phyloP scores from a whole-genome alignment of 2,329 filamentous ascomycete species.

The Penicillium griseofulvum region DNA sequence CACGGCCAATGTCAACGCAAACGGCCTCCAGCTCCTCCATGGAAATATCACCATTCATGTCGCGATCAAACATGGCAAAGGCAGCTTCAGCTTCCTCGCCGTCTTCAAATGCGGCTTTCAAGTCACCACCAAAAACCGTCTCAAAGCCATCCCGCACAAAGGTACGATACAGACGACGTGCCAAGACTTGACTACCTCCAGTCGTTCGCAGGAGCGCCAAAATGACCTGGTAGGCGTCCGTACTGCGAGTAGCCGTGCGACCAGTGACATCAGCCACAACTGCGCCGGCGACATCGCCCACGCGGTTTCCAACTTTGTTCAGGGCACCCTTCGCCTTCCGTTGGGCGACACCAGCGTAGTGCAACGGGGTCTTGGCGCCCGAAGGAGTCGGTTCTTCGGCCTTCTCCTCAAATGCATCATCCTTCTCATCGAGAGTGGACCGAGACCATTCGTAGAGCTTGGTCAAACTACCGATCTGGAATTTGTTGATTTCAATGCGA shows the following conservation, averaged over 20 bases:
- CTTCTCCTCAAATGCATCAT: constrained; percentile 70
- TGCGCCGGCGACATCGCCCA: constrained; percentile 79
- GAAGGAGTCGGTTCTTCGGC: constrained; percentile 47
- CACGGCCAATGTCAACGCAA: constrained; percentile 89
- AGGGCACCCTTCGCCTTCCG: constrained; percentile 72
- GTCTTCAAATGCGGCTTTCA: constrained; percentile 74
- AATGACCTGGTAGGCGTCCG: constrained; percentile 81
- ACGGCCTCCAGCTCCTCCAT: constrained; percentile 93
- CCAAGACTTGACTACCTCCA: constrained; percentile 74
- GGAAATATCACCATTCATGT: constrained; percentile 93
- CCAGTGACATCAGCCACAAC: constrained; percentile 93
- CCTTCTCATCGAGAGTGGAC: constrained; percentile 58
- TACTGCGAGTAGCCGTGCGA: constrained; percentile 63
- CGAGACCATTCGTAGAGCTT: constrained; percentile 67
- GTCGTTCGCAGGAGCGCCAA: constrained; percentile 72
- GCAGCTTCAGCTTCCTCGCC: constrained; percentile 85
- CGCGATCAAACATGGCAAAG: constrained; percentile 91
- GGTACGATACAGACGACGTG: constrained; percentile 82
- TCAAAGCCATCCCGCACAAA: constrained; percentile 73
- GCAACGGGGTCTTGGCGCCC: constrained; percentile 71
- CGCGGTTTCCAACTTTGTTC: constrained; percentile 76
- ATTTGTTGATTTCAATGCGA: constrained; percentile 88
- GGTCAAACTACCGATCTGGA: constrained; percentile 69
- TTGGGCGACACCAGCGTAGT: constrained; percentile 65
- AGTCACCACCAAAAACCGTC: constrained; percentile 72